phyloP scores from a whole-genome alignment of 1,139 yeast species.

The Suhomyces coccinellae region DNA sequence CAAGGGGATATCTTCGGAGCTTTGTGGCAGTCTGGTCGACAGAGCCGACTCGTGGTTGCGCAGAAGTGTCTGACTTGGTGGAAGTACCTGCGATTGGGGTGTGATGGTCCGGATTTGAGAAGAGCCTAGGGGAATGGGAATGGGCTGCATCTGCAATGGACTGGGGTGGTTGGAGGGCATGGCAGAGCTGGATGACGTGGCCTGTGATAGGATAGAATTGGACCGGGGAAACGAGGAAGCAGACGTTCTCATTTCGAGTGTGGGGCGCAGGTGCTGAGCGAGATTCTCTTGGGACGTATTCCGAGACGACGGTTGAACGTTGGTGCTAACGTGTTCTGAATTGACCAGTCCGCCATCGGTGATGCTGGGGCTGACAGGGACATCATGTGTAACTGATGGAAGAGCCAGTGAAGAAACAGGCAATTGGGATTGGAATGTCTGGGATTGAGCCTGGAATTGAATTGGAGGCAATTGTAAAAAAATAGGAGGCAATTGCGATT shows the following conservation, averaged over 20 bases:
- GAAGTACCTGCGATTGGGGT: constrained; percentile 2
- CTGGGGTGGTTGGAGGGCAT: background rate
- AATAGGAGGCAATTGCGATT: too few species aligned
- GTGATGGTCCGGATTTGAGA: background rate
- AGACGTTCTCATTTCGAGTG: background rate
- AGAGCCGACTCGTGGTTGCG: too few species aligned
- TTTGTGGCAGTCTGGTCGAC: too few species aligned
- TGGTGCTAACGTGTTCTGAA: background rate
- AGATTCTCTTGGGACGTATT: background rate
- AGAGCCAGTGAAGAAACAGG: too few species aligned
- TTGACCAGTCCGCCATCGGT: background rate
- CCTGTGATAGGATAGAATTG: background rate
- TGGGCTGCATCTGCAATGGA: background rate
- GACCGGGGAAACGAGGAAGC: background rate
- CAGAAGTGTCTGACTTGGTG: background rate
- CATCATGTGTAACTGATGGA: too few species aligned
- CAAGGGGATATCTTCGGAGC: background rate
- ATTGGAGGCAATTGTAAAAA: too few species aligned
- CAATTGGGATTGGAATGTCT: too few species aligned
- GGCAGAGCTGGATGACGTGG: background rate
- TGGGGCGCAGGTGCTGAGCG: background rate
- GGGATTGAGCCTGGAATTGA: too few species aligned
- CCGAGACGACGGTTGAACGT: background rate
- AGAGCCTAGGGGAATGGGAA: background rate
- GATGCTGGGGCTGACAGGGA: too few species aligned